Base-by-base conservation (phyloP, 2,329 filamentous ascomycete genomes). In the Fusarium verrucosum region DNA sequence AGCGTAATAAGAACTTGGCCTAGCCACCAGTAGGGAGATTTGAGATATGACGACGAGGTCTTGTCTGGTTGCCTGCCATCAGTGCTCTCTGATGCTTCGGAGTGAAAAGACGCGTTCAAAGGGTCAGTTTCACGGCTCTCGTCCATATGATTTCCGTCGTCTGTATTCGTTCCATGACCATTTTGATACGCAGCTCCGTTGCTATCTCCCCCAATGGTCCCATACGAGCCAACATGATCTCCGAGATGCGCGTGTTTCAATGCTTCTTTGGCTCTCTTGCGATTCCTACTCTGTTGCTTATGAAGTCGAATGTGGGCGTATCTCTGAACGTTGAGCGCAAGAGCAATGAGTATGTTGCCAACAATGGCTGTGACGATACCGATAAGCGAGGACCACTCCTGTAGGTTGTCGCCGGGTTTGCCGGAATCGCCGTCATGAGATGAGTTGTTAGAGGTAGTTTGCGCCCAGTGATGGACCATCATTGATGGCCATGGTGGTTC, bases 21-120 rank as follows among this genome's bases (percentile, higher is more conserved):
- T 28, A 89, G 80, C 95, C 95, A 99, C 95, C 95, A 99, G 74
- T 95, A 97, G 2, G 93, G 92, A 32, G 93, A 97, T 65, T 87
- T 88, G 58, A 99, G 85, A 76, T 99, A 99, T 7, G 87, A 90
- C 55, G 89, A 89, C 26, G 88, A 72, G 6, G 72, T 73, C 53
- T 82, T 80, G 50, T 76, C 70, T 37, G 75, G 63, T 8, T 65
- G 60, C 32, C 62, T 66, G 38, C 57, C 64, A 26, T 66, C 67
- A 26, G 58, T 67, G 23, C 72, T 71, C 22, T 66, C 66, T 19
- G 70, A 71, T 16, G 65, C 62, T 52, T 54, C 67, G 14, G 84
- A 85, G 44, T 78, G 78, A 60, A 82, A 81, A 7, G 83, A 85
- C 19, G 78, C 77, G 14, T 81, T 78, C 61, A 90, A 75, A 20